Evolutionary conservation across 768 basidiomycete species (phyloP).

Genomic region (Tephrocybe sp.): DNA sequence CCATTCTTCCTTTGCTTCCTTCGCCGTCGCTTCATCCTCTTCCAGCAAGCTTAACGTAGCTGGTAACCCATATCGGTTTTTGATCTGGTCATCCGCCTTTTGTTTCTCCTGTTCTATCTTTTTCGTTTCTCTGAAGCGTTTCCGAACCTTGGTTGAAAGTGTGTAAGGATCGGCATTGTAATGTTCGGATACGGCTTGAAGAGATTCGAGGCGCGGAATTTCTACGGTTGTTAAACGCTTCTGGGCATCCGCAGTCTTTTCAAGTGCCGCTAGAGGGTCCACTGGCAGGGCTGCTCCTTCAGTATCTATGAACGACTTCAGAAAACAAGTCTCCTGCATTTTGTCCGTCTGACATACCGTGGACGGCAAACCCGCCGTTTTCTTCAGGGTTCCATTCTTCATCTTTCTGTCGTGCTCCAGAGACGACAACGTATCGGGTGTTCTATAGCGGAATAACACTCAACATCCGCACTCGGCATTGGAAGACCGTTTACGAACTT

Average conservation of each 20-base stretch:
- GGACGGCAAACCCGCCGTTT: conserved; percentile 88
- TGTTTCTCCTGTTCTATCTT: conserved; percentile 69
- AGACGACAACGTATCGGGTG: conserved; percentile 88
- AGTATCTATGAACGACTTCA: conserved; percentile 48
- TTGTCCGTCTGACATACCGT: conserved; percentile 48
- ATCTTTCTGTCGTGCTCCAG: conserved; percentile 92
- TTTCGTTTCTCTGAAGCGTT: conserved; percentile 85
- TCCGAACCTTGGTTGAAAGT: conserved; percentile 71
- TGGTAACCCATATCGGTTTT: conserved; percentile 75
- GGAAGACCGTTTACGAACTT: conserved; percentile 48
- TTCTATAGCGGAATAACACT: conserved; percentile 51
- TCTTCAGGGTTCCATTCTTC: conserved; percentile 98
- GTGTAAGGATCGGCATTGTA: conserved; percentile 86
- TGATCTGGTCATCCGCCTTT: conserved; percentile 67
- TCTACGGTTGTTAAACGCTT: conserved; percentile 69
- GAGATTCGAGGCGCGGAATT: conserved; percentile 75
- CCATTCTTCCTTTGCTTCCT: conserved; percentile 68
- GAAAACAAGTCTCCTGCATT: neutral
- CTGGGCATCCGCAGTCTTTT: conserved; percentile 83
- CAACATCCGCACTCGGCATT: neutral
- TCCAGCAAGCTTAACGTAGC: conserved; percentile 61
- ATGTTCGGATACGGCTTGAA: conserved; percentile 74
- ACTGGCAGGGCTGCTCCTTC: conserved; percentile 57
- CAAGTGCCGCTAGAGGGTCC: conserved; percentile 86
- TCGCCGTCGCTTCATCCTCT: conserved; percentile 56